Percentiles rank a stretch among this genome's conserved stretches.
Evolutionary conservation across 495 filamentous ascomycete species (phyloP).

Genomic region (Annulohypoxylon nitens): DNA sequence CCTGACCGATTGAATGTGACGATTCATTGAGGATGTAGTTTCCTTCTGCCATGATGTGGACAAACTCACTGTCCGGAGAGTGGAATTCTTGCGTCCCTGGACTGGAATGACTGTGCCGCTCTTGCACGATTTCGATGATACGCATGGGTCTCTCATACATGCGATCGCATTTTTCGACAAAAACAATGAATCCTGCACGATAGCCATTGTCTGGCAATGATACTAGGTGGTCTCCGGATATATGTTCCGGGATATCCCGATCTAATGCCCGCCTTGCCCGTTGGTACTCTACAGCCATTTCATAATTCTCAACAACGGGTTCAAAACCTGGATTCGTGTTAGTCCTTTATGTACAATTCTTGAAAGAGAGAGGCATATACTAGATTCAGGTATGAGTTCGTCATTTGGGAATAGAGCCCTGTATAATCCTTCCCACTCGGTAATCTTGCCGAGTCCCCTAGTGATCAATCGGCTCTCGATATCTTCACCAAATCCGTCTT

Average conservation of each 20-base stretch:
- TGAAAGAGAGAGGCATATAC: not conserved
- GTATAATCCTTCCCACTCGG: conserved; percentile 13
- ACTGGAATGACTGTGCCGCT: not conserved
- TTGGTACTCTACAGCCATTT: conserved; percentile 9
- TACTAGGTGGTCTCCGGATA: not conserved
- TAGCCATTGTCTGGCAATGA: not conserved
- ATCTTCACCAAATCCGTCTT: conserved; percentile 17
- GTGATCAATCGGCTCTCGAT: not conserved
- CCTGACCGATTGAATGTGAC: too few relatives aligned
- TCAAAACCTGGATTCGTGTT: conserved; percentile 11
- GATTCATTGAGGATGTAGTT: not conserved
- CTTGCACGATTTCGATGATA: not conserved
- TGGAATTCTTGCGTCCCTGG: not conserved
- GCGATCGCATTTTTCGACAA: not conserved
- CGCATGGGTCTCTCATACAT: not conserved
- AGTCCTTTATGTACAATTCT: not conserved
- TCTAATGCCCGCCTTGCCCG: not conserved
- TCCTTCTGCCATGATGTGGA: not conserved
- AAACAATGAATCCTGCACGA: not conserved
- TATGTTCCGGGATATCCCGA: not conserved
- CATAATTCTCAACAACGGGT: conserved; percentile 25
- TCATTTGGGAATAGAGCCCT: conserved; percentile 14
- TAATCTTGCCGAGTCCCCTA: conserved; percentile 1
- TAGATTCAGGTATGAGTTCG: conserved; percentile 3
- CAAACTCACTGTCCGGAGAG: not conserved